Base-by-base conservation (phyloP, 2,329 filamentous ascomycete genomes). In the Dissoconium aciculare region DNA sequence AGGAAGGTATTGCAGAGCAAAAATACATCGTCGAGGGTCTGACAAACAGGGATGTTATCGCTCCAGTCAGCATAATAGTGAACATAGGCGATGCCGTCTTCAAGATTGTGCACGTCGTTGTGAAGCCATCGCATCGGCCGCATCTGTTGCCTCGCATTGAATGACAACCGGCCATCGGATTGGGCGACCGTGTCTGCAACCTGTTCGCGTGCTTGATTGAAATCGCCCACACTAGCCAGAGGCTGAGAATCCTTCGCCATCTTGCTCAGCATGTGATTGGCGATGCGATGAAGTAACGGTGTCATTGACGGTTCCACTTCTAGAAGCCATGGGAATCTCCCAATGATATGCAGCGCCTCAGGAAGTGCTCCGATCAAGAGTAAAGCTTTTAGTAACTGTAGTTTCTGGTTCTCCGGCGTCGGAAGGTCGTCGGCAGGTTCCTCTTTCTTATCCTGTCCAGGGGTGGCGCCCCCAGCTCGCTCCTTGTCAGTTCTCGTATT, bases 31-130 rank as follows among this genome's bases (percentile, higher is more conserved):
- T 94, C 83, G 4, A 93, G 73, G 2, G 66, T 79, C 52, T 92
- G 85, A 50, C 89, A 98, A 12, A 93, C 61, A 1, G 89, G 91
- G 27, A 98, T 67, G 40, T 89, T 92, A 55, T 95, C 87, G 2
- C 75, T 68, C 89, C 89, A 98, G 44, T 95, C 89, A 36, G 93
- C 84, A 75, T 89, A 94, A 55, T 98, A 98, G 52, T 91, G 95
- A 17, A 79, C 73, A 53, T 94, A 95, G 31, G 79, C 66, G 9
- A 63, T 71, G n/a, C 69, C 67, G 12, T 76, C 81, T 32, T 74
- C 75, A 15, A 72, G 73, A 47, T 89, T 81, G 40, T 67, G 67
- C 42, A 72, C 75, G 44, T 93, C 85, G 4, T 83, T 72, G 45
- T 78, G 77, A 4, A 84, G 79, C 87, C 87, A 94, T 38, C 80